Conservation (phyloP, 768 basidiomycete genomes). For the Antrodiella citrinella region DNA sequence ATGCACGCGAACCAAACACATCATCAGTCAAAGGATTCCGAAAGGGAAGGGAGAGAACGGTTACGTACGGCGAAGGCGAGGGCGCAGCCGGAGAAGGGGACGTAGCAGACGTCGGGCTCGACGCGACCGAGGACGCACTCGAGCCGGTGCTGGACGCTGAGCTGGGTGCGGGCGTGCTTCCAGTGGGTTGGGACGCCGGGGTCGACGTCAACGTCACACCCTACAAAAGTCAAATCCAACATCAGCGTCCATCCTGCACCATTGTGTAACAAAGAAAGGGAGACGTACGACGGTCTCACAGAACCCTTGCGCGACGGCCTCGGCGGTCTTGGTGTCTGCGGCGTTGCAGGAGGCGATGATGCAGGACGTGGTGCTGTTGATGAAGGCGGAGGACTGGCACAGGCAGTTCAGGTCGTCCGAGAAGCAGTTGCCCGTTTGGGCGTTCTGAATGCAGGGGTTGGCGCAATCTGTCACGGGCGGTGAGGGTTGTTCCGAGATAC, state of each 20-base stretch:
- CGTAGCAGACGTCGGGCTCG: neutral
- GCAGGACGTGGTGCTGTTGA: conserved; percentile 22
- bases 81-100: conserved; percentile 1
- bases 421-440: conserved; percentile 38
- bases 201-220: conserved; percentile 42
- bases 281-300: conserved; percentile 21
- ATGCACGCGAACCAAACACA: neutral
- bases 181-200: conserved; percentile 17
- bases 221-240: conserved; percentile 20
- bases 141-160: conserved; percentile 11
- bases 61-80: conserved; percentile 1
- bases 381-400: conserved; percentile 21
- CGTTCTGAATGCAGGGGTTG: conserved; percentile 34
- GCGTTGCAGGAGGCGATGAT: conserved; percentile 19
- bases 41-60: conserved; percentile 1
- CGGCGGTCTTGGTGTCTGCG: conserved; percentile 16
- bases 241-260: neutral
- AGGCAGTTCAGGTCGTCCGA: conserved; percentile 44
- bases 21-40: neutral
- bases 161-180: neutral
- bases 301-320: conserved; percentile 16
- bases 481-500: conserved; percentile 6
- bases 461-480: conserved; percentile 39
- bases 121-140: conserved; percentile 9
- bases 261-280: neutral